Evolutionary conservation across 2,329 filamentous ascomycete genomes (phyloP).

Genomic region (Intubia oerlemansii): DNA sequence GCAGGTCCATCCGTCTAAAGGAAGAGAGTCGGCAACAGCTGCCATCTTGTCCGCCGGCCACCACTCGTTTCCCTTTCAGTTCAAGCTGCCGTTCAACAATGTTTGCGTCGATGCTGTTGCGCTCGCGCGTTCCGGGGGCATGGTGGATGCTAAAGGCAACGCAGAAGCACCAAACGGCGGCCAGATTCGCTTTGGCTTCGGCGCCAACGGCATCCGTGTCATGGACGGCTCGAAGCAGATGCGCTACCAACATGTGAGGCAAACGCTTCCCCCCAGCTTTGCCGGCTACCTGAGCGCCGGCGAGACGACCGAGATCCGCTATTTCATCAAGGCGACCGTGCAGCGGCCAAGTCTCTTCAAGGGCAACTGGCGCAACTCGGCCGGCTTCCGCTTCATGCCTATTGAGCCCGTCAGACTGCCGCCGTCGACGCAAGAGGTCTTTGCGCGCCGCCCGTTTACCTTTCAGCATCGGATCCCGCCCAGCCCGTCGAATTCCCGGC

Average conservation of each 20-base stretch:
- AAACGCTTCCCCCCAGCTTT: slow-evolving; percentile 72
- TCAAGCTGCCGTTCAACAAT: slow-evolving; percentile 64
- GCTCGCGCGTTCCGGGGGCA: slow-evolving; percentile 30
- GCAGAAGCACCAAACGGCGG: slow-evolving; percentile 14
- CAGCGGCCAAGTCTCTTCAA: slow-evolving; percentile 76
- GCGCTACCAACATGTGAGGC: slow-evolving; percentile 51
- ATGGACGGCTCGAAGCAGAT: slow-evolving; percentile 44
- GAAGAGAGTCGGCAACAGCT: too few species aligned
- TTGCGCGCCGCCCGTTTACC: slow-evolving; percentile 49
- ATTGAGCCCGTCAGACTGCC: slow-evolving; percentile 68
- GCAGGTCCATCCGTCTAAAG: slow-evolving; percentile 57
- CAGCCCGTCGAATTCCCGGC: too few species aligned
- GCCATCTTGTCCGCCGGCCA: slow-evolving; percentile 46
- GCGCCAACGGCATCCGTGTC: slow-evolving; percentile 30
- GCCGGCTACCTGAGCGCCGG: slow-evolving; percentile 78
- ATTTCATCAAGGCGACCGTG: slow-evolving; percentile 90
- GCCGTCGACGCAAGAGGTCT: slow-evolving; percentile 53
- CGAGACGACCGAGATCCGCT: slow-evolving; percentile 71
- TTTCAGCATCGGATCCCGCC: slow-evolving; percentile 23
- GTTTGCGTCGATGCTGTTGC: slow-evolving; percentile 34
- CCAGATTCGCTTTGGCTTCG: slow-evolving; percentile 24
- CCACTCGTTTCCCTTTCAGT: slow-evolving; percentile 57
- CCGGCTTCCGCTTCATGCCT: slow-evolving; percentile 69
- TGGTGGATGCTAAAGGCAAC: slow-evolving; percentile 31
- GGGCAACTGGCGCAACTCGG: slow-evolving; percentile 56